Evolutionary conservation across 345 rosid genomes (phyloP), one percentile per base, ranked within the genome.

Genomic region (Isatis tinctoria): DNA sequence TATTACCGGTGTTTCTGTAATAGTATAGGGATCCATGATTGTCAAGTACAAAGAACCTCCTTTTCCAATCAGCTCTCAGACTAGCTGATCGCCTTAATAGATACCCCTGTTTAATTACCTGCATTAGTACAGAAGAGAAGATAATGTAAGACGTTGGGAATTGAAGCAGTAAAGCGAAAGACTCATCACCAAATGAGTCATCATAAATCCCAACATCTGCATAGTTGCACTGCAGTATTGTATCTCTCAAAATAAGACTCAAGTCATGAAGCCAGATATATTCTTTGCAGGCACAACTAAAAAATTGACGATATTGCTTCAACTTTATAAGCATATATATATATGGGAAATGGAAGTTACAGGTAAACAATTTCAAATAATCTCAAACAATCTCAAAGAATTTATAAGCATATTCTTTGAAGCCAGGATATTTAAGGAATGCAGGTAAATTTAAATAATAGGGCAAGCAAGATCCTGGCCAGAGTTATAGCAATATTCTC

Each of bases 11-110:
- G 81, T 83, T 88, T 77, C 80, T 83, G 78, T 88, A 88, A 82
- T 90, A 92, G 79, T 78, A 88, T 52, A 92, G 79, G 47, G 85
- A 84, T 69, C 98, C 98, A 65, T 78, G 94, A 72, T 85, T 87
- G 79, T 92, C 90, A 16, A 90, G 92, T 24, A 92, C 91, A 82
- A 92, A 92, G 80, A 90, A 90, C 70, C 92, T 87, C 78, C 96
- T 88, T 74, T 92, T 90, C 96, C 96, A 92, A 53, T 88, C 94
- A 58, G 85, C 84, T 75, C 88, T 90, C 67, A 77, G 77, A 75
- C 83, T 79, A 69, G 97, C 85, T 20, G 97, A 83, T 59, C 91
- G 85, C 74, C 88, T 90, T 64, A 88, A 73, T 53, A 92, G 87
- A 85, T 92, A 92, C 40, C 98, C 98, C 60, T 87, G 92, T 70